Conservation (phyloP, 2,329 filamentous ascomycete genomes). For the Hirsutella thompsonii region DNA sequence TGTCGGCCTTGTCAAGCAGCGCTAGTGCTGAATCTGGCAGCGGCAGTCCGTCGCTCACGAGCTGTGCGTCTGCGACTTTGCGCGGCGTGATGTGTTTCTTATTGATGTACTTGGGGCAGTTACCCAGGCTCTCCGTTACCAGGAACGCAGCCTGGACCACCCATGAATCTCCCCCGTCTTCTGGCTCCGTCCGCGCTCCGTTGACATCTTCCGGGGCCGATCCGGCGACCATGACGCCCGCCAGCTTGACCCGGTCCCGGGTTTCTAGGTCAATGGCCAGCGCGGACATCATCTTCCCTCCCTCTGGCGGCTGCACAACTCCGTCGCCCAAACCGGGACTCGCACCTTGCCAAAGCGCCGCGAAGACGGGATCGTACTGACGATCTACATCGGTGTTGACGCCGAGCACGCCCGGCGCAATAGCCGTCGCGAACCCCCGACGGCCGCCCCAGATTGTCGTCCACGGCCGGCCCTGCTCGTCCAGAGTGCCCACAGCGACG, state of each 20-base stretch:
- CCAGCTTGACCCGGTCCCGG: conserved; percentile 61
- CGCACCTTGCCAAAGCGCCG: conserved; percentile 41
- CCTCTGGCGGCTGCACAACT: conserved; percentile 16
- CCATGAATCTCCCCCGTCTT: conserved; percentile 12
- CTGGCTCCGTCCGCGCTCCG: conserved; percentile 13
- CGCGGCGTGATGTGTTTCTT: conserved; percentile 47
- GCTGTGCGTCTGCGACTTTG: conserved; percentile 19
- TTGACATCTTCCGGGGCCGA: background rate
- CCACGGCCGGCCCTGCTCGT: conserved; percentile 55
- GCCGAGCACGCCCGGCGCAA: conserved; percentile 52
- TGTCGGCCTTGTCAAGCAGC: conserved; percentile 51
- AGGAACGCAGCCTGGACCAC: conserved; percentile 47
- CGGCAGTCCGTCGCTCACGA: conserved; percentile 20
- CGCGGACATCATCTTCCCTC: conserved; percentile 26
- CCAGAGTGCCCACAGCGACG: conserved; percentile 61
- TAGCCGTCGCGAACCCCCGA: conserved; percentile 49
- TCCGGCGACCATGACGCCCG: conserved; percentile 55
- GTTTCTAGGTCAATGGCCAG: conserved; percentile 41
- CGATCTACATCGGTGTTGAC: conserved; percentile 48
- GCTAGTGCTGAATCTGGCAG: conserved; percentile 42
- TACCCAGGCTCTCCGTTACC: conserved; percentile 63
- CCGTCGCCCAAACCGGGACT: conserved; percentile 26
- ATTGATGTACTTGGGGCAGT: conserved; percentile 83
- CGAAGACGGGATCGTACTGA: conserved; percentile 55
- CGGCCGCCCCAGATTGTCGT: conserved; percentile 68